These are phyloP conservation scores for Ophiostoma sp. DNA, from an alignment of 2,329 filamentous ascomycete genomes.

Conservation along the genomic window DNA sequence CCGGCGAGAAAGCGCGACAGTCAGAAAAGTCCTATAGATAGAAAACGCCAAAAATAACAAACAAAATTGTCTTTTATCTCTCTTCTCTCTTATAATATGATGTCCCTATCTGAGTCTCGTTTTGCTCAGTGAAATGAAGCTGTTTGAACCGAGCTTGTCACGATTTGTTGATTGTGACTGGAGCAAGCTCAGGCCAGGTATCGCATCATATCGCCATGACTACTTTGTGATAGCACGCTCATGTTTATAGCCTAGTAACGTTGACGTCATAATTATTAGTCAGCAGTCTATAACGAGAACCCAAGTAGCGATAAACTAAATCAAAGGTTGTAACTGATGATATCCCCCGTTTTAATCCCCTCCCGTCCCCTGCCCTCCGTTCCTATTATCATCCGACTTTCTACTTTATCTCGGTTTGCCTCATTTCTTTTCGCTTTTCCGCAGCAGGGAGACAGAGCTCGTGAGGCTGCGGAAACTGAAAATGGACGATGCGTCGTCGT, in stretches of 20 bases:
- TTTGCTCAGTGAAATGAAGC: not conserved
- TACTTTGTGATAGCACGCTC: no score
- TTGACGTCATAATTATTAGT: no score
- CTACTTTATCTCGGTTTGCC: not conserved
- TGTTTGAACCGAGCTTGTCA: not conserved
- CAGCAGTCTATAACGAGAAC: no score
- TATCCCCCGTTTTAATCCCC: no score
- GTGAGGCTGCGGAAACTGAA: slow-evolving; percentile 25
- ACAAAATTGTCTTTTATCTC: slow-evolving; percentile 11
- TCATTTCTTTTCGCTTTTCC: slow-evolving; percentile 14
- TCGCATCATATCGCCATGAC: no score
- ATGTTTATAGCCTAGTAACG: no score
- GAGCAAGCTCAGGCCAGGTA: no score
- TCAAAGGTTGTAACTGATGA: no score
- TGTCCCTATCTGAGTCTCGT: not conserved
- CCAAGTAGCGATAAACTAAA: no score
- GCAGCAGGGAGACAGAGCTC: slow-evolving; percentile 25
- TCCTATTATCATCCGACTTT: not conserved
- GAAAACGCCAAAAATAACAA: slow-evolving; percentile 17
- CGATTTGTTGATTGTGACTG: no score
- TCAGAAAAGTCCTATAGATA: slow-evolving; percentile 14
- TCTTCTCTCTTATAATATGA: not conserved
- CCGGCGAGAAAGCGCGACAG: not conserved
- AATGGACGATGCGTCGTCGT: slow-evolving; percentile 16
- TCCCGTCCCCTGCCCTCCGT: no score